These are phyloP conservation scores for Elymus sibiricus DNA, from an alignment of 176 grass and related monocot species.

Conservation along the genomic window DNA sequence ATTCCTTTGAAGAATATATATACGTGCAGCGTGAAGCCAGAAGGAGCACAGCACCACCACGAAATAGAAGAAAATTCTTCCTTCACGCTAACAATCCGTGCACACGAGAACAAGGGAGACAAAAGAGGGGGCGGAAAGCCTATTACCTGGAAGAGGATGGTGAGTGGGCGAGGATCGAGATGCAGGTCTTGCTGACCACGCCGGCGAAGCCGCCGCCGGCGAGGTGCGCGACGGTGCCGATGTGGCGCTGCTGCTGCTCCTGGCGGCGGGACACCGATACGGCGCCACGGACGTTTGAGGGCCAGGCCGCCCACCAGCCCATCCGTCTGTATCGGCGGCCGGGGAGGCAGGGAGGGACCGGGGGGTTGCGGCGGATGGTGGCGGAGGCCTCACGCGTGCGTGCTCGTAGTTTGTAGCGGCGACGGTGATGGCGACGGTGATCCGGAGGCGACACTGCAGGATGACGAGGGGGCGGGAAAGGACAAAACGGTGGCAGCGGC, in stretches of 20 bases:
- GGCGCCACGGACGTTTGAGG: constrained; percentile 27
- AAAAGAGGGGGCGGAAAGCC: not conserved
- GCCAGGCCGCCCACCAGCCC: constrained; percentile 51
- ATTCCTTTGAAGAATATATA: too few species aligned
- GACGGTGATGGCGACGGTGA: too few species aligned
- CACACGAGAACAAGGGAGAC: not conserved
- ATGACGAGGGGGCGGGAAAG: too few species aligned
- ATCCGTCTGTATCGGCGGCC: constrained; percentile 54
- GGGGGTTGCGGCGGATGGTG: not conserved
- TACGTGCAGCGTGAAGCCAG: too few species aligned
- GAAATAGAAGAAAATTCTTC: not conserved
- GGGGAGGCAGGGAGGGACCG: not conserved
- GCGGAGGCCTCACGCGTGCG: too few species aligned
- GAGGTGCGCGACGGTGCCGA: too few species aligned
- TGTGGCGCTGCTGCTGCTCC: constrained; percentile 44
- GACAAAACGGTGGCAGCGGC: too few species aligned
- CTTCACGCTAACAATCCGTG: not conserved
- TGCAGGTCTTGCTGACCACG: too few species aligned
- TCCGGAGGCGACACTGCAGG: too few species aligned
- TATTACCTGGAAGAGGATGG: constrained; percentile 87
- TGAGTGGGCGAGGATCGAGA: constrained; percentile 75
- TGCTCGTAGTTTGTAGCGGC: too few species aligned
- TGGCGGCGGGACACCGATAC: constrained; percentile 8
- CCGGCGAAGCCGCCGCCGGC: too few species aligned
- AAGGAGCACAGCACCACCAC: too few species aligned